Percentiles rank a stretch among this genome's conserved stretches.
phyloP scores from a whole-genome alignment of 192 early-diverging fungal species.

The Entophlyctis luteolus region DNA sequence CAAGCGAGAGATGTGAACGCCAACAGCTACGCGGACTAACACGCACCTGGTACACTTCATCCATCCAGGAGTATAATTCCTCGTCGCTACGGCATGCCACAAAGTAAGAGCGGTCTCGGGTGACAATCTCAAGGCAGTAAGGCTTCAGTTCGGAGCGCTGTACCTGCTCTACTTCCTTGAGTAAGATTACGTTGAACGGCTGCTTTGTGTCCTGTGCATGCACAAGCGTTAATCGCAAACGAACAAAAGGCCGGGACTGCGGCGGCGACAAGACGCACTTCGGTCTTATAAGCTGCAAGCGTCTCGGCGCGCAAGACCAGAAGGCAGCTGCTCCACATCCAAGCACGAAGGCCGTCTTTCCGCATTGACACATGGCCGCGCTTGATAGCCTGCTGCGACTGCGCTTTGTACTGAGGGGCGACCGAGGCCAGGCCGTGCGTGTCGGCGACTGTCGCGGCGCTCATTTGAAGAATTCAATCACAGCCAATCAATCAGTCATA shows the following conservation, averaged over 20 bases:
- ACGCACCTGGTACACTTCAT: constrained; percentile 94
- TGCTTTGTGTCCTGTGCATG: constrained; percentile 3
- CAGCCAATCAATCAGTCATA: no score
- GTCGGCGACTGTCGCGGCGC: no score
- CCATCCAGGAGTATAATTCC: constrained; percentile 98
- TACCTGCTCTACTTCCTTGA: constrained; percentile 87
- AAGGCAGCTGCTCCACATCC: constrained; percentile 94
- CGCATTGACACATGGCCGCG: constrained; percentile 79
- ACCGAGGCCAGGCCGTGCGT: no score
- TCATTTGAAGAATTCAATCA: no score
- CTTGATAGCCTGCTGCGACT: no score
- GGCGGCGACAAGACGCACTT: constrained; percentile 53
- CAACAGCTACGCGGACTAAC: no score
- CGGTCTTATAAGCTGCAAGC: constrained; percentile 86
- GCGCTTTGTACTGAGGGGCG: no score
- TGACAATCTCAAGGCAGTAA: constrained; percentile 90
- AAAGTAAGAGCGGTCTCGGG: constrained; percentile 90
- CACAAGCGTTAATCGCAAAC: no score
- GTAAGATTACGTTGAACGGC: constrained; percentile 77
- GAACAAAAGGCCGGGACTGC: no score
- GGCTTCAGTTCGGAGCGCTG: constrained; percentile 83
- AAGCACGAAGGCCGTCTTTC: constrained; percentile 84
- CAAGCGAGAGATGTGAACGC: not conserved
- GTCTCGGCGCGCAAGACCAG: constrained; percentile 81
- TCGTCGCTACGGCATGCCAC: constrained; percentile 90